These are phyloP conservation scores for Linderina pennispora DNA, from an alignment of 192 early-diverging fungal species.

Conservation along the genomic window DNA sequence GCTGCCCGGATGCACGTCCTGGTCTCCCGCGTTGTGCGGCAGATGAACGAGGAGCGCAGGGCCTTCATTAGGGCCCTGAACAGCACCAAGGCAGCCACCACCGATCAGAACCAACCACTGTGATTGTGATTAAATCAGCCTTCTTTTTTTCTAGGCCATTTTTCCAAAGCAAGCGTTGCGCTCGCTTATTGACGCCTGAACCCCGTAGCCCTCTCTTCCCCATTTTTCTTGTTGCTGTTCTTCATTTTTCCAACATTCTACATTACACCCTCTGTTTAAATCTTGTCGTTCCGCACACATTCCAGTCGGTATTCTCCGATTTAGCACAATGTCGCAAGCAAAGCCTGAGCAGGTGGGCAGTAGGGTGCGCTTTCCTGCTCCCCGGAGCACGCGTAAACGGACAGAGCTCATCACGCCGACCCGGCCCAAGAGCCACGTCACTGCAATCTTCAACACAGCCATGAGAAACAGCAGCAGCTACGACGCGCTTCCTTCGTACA, in stretches of 20 bases:
- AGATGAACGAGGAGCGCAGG: constrained; percentile 44
- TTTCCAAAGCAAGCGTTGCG: background rate
- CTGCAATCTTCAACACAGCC: constrained; percentile 24
- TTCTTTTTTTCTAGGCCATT: constrained; percentile 1
- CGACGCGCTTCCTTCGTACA: constrained; percentile 15
- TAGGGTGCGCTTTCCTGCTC: constrained; percentile 25
- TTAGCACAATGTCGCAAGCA: constrained; percentile 17
- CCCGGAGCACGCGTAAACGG: constrained; percentile 3
- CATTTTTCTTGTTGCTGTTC: background rate
- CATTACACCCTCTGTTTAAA: background rate
- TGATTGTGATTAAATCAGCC: too few relatives aligned
- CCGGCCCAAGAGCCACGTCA: constrained; percentile 1
- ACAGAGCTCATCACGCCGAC: constrained; percentile 22
- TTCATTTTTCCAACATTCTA: background rate
- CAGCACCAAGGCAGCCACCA: too few relatives aligned
- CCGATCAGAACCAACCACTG: too few relatives aligned
- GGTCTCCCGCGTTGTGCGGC: constrained; percentile 33
- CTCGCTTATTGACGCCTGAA: too few relatives aligned
- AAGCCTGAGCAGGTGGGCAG: constrained; percentile 34
- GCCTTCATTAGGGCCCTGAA: too few relatives aligned
- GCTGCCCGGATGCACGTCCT: constrained; percentile 42
- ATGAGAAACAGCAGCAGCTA: constrained; percentile 13
- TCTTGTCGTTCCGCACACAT: too few relatives aligned
- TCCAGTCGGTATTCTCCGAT: too few relatives aligned
- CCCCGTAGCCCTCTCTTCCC: too few relatives aligned